Conservation (phyloP, 371 early-diverging fungal species). For the Mucor piriformis region DNA sequence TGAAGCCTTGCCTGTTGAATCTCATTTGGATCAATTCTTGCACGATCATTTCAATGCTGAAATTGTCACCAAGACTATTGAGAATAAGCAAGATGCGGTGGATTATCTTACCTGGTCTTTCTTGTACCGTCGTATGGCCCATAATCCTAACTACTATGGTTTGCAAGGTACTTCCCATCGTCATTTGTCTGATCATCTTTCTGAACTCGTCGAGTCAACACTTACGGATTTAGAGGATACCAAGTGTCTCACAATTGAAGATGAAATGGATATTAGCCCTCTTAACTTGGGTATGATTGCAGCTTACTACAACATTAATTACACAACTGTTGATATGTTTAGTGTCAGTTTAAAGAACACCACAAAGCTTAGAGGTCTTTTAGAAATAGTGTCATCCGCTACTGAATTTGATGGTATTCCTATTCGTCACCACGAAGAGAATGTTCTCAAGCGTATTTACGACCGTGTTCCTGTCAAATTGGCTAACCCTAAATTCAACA, state of each 20-base stretch:
- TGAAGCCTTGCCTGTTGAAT: conserved; percentile 94
- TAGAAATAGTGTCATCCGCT: conserved; percentile 91
- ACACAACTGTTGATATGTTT: conserved; percentile 92
- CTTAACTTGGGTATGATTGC: conserved; percentile 97
- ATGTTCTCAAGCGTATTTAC: conserved; percentile 74
- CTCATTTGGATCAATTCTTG: conserved; percentile 84
- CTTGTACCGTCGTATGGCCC: conserved; percentile 91
- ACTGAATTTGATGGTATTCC: conserved; percentile 92
- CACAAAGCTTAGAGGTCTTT: conserved; percentile 88
- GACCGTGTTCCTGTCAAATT: conserved; percentile 82
- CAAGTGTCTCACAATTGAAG: conserved; percentile 88
- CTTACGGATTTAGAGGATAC: conserved; percentile 82
- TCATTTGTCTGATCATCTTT: conserved; percentile 90
- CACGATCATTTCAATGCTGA: conserved; percentile 97
- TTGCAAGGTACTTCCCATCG: conserved; percentile 85
- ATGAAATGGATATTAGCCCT: conserved; percentile 82
- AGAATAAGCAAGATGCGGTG: conserved; percentile 97
- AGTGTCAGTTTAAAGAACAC: conserved; percentile 80
- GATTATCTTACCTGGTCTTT: conserved; percentile 98
- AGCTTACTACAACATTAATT: conserved; percentile 94
- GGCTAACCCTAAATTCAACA: conserved; percentile 64
- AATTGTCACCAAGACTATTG: conserved; percentile 90
- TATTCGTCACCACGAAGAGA: conserved; percentile 92
- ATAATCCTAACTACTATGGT: conserved; percentile 97
- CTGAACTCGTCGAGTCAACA: conserved; percentile 93